Evolutionary conservation across 2,329 filamentous ascomycete species (phyloP).

Genomic region (Paecilomyces niveus): DNA sequence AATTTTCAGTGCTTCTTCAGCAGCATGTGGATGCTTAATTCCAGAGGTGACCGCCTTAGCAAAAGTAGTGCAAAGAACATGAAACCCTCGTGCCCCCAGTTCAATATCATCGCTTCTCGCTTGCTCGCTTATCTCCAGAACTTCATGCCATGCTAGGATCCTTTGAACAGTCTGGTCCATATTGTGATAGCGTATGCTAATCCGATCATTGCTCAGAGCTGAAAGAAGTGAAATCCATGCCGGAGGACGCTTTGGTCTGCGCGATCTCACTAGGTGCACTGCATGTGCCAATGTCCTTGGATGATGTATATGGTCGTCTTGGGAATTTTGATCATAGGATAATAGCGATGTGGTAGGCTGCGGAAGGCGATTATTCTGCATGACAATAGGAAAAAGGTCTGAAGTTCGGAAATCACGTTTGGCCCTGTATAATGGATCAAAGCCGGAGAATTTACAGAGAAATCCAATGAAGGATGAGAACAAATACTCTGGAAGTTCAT

Average conservation of each 20-base stretch:
- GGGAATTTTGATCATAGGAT: conserved; percentile 9
- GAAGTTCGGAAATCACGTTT: conserved; percentile 11
- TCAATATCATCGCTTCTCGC: conserved; percentile 27
- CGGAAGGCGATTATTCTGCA: conserved; percentile 6
- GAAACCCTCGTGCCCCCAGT: conserved; percentile 25
- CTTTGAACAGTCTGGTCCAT: conserved; percentile 19
- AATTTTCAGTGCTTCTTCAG: conserved; percentile 18
- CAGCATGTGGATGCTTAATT: conserved; percentile 17
- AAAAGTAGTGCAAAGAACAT: conserved; percentile 28
- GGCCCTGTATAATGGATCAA: conserved; percentile 6
- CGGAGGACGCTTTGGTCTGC: conserved; percentile 20
- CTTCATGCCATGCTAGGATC: conserved; percentile 33
- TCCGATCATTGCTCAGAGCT: conserved; percentile 18
- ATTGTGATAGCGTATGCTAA: conserved; percentile 10
- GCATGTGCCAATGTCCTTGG: conserved; percentile 29
- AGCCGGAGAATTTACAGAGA: conserved; percentile 26
- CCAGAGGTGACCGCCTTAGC: conserved; percentile 26
- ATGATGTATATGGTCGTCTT: conserved; percentile 10
- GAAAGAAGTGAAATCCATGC: conserved; percentile 32
- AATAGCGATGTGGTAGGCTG: conserved; percentile 12
- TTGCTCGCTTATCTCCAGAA: conserved; percentile 22
- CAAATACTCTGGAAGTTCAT: conserved; percentile 25
- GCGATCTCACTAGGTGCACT: conserved; percentile 24
- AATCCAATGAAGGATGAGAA: conserved; percentile 41
- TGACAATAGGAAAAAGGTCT: conserved; percentile 23